Evolutionary conservation across 805 yeast genomes (phyloP), one percentile per base, ranked within the genome.

Genomic region (Starmera amethionina): DNA sequence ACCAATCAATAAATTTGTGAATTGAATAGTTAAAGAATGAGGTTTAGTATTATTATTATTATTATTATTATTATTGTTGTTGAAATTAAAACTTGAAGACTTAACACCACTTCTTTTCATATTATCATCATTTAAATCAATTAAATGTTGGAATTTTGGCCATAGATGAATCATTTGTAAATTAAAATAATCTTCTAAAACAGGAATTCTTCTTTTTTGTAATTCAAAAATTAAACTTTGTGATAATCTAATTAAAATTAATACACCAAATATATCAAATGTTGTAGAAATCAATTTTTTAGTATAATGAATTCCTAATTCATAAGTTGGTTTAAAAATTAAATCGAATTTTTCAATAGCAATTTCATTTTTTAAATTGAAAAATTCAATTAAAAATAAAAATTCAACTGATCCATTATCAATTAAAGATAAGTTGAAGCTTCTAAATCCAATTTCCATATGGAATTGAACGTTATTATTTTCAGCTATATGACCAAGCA

Each of bases 401-500:
- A 80, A 83, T 55, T 89, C 96, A 4, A 78, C 87, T 3, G 80
- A 67, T 14, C 79, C 75, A 57, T 87, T 88, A 54, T 87, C 95
- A 32, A 81, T 55, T 8, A 88, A 54, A 1, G 94, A 89, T 30
- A 78, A 58, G 46, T 79, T 78, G 63, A 86, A 78, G 51, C 82
- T 83, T 43, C 81, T 67, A 57, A 79, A 86, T 0, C 83, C 79
- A 40, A 73, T 73, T 51, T 88, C 97, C 41, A 83, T 64, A 75
- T 82, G 77, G 50, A 79, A 78, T 13, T 71, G 64, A 45, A 72
- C 67, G 4, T 79, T 77, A 40, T 79, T 79, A 13, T 79, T 73
- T 57, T 88, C 96, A 0, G 96, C 95, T 30, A 86, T 83, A 53
- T 83, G 89, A 1, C 89, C 85, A 5, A 83, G 75, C 64, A 88